Percentiles rank a stretch among this genome's conserved stretches.
phyloP scores from a whole-genome alignment of 176 grass and related monocot species.

The Poa annua region DNA sequence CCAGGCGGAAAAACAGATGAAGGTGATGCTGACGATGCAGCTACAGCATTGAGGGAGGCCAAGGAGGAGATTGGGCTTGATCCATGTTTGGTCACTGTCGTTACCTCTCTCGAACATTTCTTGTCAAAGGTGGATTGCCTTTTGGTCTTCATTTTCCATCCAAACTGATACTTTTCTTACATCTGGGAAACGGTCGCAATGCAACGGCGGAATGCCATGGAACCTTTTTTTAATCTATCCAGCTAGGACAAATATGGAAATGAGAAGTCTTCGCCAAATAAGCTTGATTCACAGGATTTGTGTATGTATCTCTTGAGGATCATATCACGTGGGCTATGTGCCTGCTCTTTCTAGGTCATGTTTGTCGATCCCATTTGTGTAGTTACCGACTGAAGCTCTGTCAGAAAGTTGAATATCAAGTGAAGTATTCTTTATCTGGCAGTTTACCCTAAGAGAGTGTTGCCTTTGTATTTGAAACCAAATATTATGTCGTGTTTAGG shows the following conservation, averaged over 20 bases:
- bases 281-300: conserved; percentile 2
- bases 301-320: neutral
- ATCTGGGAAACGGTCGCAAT: neutral
- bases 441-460: neutral
- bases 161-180: conserved; percentile 1
- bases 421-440: neutral
- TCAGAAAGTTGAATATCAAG: neutral
- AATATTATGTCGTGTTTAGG: neutral
- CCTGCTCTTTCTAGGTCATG: conserved; percentile 10
- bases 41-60: conserved; percentile 54
- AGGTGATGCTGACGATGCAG: conserved; percentile 49
- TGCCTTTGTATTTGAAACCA: neutral
- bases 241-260: neutral
- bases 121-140: conserved; percentile 50
- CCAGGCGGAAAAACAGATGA: conserved; percentile 55
- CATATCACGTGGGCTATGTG: neutral
- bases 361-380: neutral
- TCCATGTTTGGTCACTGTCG: conserved; percentile 46
- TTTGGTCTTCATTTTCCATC: neutral
- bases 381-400: neutral
- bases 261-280: neutral
- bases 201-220: too few relatives aligned
- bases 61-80: conserved; percentile 62
- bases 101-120: conserved; percentile 47
- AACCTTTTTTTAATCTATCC: neutral